phyloP scores from a whole-genome alignment of 345 rosid genomes.

The Raphanus raphanistrum region DNA sequence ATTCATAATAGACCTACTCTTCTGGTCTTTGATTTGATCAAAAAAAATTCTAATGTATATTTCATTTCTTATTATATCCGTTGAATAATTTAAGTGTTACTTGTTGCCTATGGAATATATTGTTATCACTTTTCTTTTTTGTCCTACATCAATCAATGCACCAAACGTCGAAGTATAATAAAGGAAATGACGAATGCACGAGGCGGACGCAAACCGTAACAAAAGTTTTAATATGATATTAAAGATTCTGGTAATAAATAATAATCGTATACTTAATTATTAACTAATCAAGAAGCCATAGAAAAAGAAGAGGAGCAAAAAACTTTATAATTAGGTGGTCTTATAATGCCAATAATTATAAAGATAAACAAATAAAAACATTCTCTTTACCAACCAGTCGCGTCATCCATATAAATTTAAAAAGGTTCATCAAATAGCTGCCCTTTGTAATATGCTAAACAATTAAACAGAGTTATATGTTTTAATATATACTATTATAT shows the following conservation, averaged over 20 bases:
- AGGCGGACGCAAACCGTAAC: constrained; percentile 39
- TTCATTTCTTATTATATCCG: neutral
- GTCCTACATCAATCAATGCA: constrained; percentile 39
- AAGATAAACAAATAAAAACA: constrained; percentile 20
- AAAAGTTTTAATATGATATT: constrained; percentile 14
- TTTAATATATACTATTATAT: neutral
- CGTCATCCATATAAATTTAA: constrained; percentile 37
- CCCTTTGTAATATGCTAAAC: neutral
- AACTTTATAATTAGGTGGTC: constrained; percentile 1
- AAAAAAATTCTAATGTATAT: neutral
- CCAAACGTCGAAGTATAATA: constrained; percentile 28
- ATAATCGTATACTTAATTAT: constrained; percentile 11
- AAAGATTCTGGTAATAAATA: constrained; percentile 24
- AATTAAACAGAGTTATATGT: neutral
- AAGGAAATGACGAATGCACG: constrained; percentile 32
- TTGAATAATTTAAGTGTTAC: constrained; percentile 14
- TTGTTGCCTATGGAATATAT: constrained; percentile 13
- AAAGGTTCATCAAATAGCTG: constrained; percentile 27
- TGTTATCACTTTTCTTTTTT: neutral
- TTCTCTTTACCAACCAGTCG: constrained; percentile 39
- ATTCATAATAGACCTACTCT: neutral
- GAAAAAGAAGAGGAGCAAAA: constrained; percentile 13
- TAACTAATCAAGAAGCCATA: constrained; percentile 21
- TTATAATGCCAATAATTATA: constrained; percentile 9
- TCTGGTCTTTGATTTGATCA: constrained; percentile 22